These are phyloP conservation scores for Lunularia cruciata DNA, from an alignment of 225 moss, liverwort and hornwort species.

Conservation along the genomic window DNA sequence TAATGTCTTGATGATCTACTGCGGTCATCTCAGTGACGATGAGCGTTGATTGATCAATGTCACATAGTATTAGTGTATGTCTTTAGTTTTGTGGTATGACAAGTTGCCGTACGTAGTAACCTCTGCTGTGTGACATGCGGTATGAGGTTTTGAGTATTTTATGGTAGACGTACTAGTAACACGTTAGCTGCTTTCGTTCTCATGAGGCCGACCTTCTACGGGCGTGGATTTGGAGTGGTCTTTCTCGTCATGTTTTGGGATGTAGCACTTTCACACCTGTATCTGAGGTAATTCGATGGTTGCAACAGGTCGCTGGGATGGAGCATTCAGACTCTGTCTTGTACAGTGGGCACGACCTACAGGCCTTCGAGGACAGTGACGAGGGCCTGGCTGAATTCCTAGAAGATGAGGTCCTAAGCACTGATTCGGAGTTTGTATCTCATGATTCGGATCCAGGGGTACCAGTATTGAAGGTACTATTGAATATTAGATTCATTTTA, in stretches of 20 bases:
- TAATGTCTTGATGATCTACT: no score
- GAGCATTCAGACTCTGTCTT: background rate
- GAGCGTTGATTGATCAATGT: no score
- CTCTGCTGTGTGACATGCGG: no score
- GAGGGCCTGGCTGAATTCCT: slow-evolving; percentile 67
- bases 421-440: slow-evolving; percentile 41
- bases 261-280: background rate
- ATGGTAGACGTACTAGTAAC: no score
- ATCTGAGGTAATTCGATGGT: background rate
- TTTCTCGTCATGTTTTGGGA: background rate
- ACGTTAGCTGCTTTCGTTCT: no score
- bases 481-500: background rate
- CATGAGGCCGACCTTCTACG: background rate
- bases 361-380: slow-evolving; percentile 46
- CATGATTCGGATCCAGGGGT: slow-evolving; percentile 20
- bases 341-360: background rate
- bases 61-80: no score
- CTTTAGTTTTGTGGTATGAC: no score
- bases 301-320: background rate
- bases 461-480: slow-evolving; percentile 14
- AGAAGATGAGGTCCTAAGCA: slow-evolving; percentile 69
- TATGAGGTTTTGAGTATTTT: no score
- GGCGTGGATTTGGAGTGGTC: background rate
- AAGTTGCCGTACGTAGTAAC: no score
- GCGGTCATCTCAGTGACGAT: no score